A percentile compares a stretch with the other conserved stretches of the same genome.
phyloP scores from a whole-genome alignment of 2,329 filamentous ascomycete species.

The Aspergillus sp. region DNA sequence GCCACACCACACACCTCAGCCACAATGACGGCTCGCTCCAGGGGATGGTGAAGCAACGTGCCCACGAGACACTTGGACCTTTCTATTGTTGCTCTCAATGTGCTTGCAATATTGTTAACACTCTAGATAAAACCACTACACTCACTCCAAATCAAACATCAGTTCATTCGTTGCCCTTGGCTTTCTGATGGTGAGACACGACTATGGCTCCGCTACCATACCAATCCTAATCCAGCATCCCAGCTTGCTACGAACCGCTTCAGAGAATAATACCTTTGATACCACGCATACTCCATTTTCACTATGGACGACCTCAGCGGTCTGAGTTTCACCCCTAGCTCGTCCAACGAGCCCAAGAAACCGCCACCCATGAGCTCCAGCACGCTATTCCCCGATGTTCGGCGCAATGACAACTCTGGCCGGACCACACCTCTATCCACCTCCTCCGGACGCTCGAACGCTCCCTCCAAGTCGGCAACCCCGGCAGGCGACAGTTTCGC shows the following conservation, averaged over 20 bases:
- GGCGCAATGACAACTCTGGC: slow-evolving; percentile 35
- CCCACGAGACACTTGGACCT: background rate
- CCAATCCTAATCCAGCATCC: slow-evolving; percentile 13
- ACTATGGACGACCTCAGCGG: slow-evolving; percentile 44
- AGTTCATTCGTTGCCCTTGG: slow-evolving; percentile 3
- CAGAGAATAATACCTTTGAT: background rate
- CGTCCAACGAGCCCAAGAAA: slow-evolving; percentile 26
- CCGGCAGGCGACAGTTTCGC: slow-evolving; percentile 50
- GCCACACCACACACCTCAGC: slow-evolving; percentile 1
- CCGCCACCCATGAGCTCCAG: slow-evolving; percentile 31
- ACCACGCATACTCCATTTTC: background rate
- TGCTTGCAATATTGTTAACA: background rate
- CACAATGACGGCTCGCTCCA: slow-evolving; percentile 10
- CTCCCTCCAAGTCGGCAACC: slow-evolving; percentile 35
- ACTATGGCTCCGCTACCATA: slow-evolving; percentile 7
- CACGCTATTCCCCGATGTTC: slow-evolving; percentile 29
- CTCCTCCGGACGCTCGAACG: slow-evolving; percentile 24
- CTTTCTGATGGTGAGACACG: slow-evolving; percentile 8
- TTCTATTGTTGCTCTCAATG: background rate
- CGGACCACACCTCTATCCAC: slow-evolving; percentile 37
- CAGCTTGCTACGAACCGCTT: background rate
- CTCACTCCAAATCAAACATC: background rate
- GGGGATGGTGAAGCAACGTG: slow-evolving; percentile 2
- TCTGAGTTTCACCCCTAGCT: slow-evolving; percentile 38
- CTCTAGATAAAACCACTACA: background rate